Evolutionary conservation across 2,329 filamentous ascomycete species (phyloP).

Genomic region (Neurospora sp.): DNA sequence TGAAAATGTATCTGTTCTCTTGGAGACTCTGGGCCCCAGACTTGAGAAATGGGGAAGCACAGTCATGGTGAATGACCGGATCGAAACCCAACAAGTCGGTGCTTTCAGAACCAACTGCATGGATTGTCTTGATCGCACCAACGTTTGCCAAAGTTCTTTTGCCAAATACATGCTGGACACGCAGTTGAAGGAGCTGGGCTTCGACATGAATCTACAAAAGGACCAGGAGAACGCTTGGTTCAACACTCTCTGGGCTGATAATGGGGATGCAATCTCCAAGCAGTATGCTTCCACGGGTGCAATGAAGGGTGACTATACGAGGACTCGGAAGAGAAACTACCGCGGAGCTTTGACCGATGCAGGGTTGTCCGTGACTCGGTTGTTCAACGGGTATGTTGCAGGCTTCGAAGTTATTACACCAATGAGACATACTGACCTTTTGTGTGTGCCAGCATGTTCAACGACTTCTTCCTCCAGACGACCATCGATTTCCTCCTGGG

Average conservation of each 20-base stretch:
- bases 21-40: constrained; percentile 58
- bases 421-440: constrained; percentile 1
- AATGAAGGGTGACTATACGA: constrained; percentile 92
- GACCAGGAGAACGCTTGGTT: constrained; percentile 86
- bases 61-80: constrained; percentile 36
- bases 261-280: constrained; percentile 89
- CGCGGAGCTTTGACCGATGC: constrained; percentile 86
- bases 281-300: constrained; percentile 95
- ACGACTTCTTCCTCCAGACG: constrained; percentile 93
- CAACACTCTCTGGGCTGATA: constrained; percentile 94
- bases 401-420: not conserved
- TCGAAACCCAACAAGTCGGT: constrained; percentile 51
- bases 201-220: constrained; percentile 61
- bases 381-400: constrained; percentile 50
- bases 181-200: constrained; percentile 67
- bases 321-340: constrained; percentile 83
- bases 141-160: constrained; percentile 89
- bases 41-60: constrained; percentile 66
- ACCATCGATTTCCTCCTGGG: constrained; percentile 91
- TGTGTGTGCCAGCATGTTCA: constrained; percentile 67
- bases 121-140: constrained; percentile 94
- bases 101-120: constrained; percentile 95
- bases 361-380: constrained; percentile 72
- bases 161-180: constrained; percentile 71
- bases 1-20: constrained; percentile 77